These are phyloP conservation scores for Magnolia changhungtana DNA, from an alignment of 164 flowering plant species.

Conservation along the genomic window DNA sequence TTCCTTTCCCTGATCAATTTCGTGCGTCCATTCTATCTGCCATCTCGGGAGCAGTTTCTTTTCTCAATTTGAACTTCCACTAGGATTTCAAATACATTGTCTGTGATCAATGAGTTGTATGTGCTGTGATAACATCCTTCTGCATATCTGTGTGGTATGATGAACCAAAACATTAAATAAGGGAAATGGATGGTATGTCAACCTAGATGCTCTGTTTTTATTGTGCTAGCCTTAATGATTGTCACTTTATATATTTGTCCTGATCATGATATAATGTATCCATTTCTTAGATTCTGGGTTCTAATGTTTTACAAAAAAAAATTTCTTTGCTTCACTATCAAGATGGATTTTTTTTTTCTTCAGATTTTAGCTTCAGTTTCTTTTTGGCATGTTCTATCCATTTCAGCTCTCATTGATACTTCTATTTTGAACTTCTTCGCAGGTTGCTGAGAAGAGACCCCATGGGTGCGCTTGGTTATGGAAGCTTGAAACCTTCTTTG, in stretches of 20 bases:
- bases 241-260: too few species aligned
- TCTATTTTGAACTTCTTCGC: constrained; percentile 8
- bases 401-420: background rate
- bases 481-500: constrained; percentile 50
- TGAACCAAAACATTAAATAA: background rate
- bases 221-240: too few species aligned
- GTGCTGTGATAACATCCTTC: background rate
- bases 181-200: background rate
- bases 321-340: too few species aligned
- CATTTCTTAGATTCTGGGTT: too few species aligned
- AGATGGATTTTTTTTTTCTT: background rate
- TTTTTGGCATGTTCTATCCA: background rate
- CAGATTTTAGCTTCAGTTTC: background rate
- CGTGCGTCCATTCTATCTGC: background rate
- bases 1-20: background rate
- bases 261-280: too few species aligned
- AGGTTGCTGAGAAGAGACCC: constrained; percentile 94
- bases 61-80: background rate
- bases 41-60: background rate
- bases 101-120: too few species aligned
- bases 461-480: constrained; percentile 95
- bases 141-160: background rate
- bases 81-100: background rate
- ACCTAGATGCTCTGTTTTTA: background rate
- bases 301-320: too few species aligned